Evolutionary conservation across 371 early-diverging fungal species (phyloP).

Genomic region (Mortierella sp.): DNA sequence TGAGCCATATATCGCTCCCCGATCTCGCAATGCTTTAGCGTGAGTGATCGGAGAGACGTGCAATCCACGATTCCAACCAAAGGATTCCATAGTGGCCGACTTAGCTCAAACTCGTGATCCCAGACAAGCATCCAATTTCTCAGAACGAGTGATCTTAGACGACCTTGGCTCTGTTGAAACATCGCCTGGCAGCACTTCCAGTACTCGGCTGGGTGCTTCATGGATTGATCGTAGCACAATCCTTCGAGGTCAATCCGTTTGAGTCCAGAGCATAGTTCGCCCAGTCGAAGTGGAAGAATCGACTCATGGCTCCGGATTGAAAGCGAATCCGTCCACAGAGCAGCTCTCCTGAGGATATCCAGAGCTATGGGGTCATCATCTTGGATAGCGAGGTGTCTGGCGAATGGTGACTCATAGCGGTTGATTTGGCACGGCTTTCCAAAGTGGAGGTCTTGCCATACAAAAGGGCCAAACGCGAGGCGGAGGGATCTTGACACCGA

Average conservation of each 20-base stretch:
- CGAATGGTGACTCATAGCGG: too few relatives aligned
- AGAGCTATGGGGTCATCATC: too few relatives aligned
- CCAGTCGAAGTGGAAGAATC: neutral
- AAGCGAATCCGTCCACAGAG: neutral
- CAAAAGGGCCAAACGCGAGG: neutral
- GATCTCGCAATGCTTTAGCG: conserved; percentile 7
- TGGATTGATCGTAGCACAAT: neutral
- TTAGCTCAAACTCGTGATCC: neutral
- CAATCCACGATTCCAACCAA: neutral
- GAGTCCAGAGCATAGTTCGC: neutral
- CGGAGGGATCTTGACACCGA: neutral
- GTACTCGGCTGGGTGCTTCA: neutral
- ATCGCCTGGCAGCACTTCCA: conserved; percentile 1
- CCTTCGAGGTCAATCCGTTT: too few relatives aligned
- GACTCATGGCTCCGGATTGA: neutral
- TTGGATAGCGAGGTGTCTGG: too few relatives aligned
- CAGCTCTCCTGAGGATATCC: too few relatives aligned
- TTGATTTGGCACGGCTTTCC: neutral
- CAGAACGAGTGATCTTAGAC: neutral
- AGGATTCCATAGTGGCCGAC: conserved; percentile 5
- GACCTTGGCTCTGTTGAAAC: neutral
- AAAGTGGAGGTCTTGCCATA: conserved; percentile 7
- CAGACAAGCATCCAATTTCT: neutral
- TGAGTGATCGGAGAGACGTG: conserved; percentile 2
- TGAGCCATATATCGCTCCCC: conserved; percentile 8